Percentiles rank a stretch among this genome's conserved stretches.
Evolutionary conservation across 768 basidiomycete species (phyloP).

Genomic region (Inosperma sp.): DNA sequence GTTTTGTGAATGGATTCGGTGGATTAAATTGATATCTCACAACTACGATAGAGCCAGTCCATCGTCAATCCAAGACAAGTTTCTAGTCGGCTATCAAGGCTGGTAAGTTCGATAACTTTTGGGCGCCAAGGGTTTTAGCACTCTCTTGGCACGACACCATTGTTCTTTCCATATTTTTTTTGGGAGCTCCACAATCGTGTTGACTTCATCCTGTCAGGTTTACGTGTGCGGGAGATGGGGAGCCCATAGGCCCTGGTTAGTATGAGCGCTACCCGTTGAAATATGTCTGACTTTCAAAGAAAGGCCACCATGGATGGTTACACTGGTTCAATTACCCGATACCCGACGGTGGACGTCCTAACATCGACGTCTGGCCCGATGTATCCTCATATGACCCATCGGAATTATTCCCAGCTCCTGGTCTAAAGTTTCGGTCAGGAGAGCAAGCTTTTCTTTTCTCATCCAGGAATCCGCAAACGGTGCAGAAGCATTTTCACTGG

Average conservation of each 20-base stretch:
- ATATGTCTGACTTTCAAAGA: neutral
- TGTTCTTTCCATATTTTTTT: too few species aligned
- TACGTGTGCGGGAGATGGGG: conserved; percentile 64
- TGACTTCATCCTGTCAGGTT: conserved; percentile 45
- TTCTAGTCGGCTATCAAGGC: conserved; percentile 84
- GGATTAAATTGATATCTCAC: too few species aligned
- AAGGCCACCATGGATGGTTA: conserved; percentile 79
- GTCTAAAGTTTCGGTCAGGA: conserved; percentile 52
- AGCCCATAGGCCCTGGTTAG: conserved; percentile 58
- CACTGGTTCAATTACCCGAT: conserved; percentile 78
- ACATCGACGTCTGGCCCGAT: conserved; percentile 79
- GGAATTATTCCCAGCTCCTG: conserved; percentile 67
- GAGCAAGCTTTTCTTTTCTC: conserved; percentile 72
- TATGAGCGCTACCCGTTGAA: neutral
- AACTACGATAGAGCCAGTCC: conserved; percentile 52
- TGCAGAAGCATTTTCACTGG: conserved; percentile 73
- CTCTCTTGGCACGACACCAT: too few species aligned
- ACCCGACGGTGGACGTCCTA: conserved; percentile 63
- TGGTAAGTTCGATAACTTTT: conserved; percentile 45
- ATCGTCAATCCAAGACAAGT: conserved; percentile 76
- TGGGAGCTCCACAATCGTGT: neutral
- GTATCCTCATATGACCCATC: conserved; percentile 63
- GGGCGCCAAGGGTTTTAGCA: neutral
- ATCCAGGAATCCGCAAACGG: conserved; percentile 69
- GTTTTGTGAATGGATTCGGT: neutral